A percentile compares a stretch with the other conserved stretches of the same genome.
phyloP scores from a whole-genome alignment of 441 rosid species.

The Mallotus japonicus region DNA sequence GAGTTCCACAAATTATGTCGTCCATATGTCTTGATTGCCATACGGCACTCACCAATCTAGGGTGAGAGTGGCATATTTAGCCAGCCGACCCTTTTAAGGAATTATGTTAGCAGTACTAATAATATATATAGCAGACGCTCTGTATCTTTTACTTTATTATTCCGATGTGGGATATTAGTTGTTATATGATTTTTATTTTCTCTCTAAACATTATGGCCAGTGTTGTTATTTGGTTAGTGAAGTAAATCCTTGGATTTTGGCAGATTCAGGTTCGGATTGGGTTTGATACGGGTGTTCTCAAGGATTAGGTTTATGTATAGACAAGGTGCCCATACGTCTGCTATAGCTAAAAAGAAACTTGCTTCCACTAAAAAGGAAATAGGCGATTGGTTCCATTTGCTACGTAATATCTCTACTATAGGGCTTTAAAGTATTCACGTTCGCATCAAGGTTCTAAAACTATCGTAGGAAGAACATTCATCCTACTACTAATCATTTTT shows the following conservation, averaged over 20 bases:
- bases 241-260: too few species aligned
- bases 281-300: too few species aligned
- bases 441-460: background rate
- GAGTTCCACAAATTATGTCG: conserved; percentile 72
- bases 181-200: too few species aligned
- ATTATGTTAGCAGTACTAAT: background rate
- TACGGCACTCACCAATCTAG: conserved; percentile 70
- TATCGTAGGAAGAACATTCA: background rate
- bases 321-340: too few species aligned
- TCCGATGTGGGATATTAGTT: conserved; percentile 47
- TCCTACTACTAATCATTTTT: background rate
- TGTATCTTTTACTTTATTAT: background rate
- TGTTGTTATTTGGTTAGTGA: too few species aligned
- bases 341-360: background rate
- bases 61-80: conserved; percentile 80
- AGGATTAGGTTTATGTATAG: too few species aligned
- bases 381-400: background rate
- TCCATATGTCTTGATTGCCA: conserved; percentile 99
- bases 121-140: too few species aligned
- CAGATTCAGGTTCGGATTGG: too few species aligned
- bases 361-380: background rate
- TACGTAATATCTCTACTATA: background rate
- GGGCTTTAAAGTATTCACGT: background rate
- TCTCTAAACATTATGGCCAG: too few species aligned
- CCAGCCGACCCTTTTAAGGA: conserved; percentile 90